phyloP scores from a whole-genome alignment of 2,329 filamentous ascomycete species.

The Zopfia rhizophila region DNA sequence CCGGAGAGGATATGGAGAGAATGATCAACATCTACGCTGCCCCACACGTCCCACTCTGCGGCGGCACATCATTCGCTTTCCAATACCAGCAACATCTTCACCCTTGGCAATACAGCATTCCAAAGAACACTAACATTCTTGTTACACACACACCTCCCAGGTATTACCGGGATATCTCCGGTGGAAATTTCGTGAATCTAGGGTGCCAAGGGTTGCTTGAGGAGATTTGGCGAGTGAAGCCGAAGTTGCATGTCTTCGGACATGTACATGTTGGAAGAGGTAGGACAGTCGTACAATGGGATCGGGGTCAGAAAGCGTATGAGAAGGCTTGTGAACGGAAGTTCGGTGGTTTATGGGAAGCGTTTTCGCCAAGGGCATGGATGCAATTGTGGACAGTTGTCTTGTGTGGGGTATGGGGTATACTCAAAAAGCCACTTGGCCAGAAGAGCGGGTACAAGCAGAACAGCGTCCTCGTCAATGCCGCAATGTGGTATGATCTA shows the following conservation, averaged over 20 bases:
- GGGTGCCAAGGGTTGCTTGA: slow-evolving; percentile 74
- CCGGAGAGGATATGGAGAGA: too few species aligned
- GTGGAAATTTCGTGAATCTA: slow-evolving; percentile 58
- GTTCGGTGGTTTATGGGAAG: too few species aligned
- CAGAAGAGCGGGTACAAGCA: too few species aligned
- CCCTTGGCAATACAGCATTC: neutral
- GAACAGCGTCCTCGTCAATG: too few species aligned
- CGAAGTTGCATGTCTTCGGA: slow-evolving; percentile 80
- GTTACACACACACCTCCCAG: neutral
- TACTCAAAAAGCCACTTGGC: too few species aligned
- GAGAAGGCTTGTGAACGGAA: too few species aligned
- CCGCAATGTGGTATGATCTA: too few species aligned
- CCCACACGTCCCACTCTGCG: too few species aligned
- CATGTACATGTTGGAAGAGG: slow-evolving; percentile 83
- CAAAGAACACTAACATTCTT: neutral
- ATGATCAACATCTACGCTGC: too few species aligned
- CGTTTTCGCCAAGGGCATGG: too few species aligned
- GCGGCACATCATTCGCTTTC: neutral
- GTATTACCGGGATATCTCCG: slow-evolving; percentile 61
- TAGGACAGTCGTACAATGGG: slow-evolving; percentile 73
- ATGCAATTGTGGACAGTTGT: too few species aligned
- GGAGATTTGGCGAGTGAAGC: slow-evolving; percentile 76
- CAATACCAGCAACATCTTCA: neutral
- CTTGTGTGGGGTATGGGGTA: too few species aligned
- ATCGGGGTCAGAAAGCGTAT: slow-evolving; percentile 73